Evolutionary conservation across 177 flowering plant species (phyloP).

Genomic region (Vitis hybrid): DNA sequence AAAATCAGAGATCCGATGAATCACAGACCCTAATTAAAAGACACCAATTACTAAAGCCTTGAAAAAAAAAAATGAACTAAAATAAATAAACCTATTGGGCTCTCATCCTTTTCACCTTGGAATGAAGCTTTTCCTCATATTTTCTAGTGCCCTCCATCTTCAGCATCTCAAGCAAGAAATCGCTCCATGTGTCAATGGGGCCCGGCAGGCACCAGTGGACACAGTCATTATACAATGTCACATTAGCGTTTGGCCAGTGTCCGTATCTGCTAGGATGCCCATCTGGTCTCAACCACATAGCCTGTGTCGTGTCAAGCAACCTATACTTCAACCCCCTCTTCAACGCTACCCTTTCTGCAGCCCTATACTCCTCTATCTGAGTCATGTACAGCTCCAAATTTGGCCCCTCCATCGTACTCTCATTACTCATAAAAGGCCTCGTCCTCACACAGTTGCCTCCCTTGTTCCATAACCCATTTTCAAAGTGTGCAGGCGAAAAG

Average conservation of each 20-base stretch:
- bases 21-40: no score
- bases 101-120: no score
- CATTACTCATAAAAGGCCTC: constrained; percentile 42
- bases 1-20: no score
- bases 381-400: constrained; percentile 37
- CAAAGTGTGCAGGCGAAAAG: constrained; percentile 51
- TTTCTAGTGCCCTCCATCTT: constrained; percentile 25
- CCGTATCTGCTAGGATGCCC: constrained; percentile 41
- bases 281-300: constrained; percentile 34
- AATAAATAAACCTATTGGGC: no score
- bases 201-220: constrained; percentile 53
- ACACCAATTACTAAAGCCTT: no score
- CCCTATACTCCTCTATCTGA: constrained; percentile 33
- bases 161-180: constrained; percentile 38
- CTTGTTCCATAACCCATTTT: constrained; percentile 46
- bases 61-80: no score
- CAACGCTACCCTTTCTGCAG: constrained; percentile 25
- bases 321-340: constrained; percentile 28
- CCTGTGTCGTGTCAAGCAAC: constrained; percentile 34
- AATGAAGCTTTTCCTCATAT: neutral
- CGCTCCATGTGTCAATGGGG: constrained; percentile 38
- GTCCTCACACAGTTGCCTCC: constrained; percentile 55
- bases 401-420: constrained; percentile 30
- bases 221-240: constrained; percentile 38
- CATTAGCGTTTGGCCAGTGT: constrained; percentile 31